Percentiles rank a stretch among this genome's conserved stretches.
phyloP scores from a whole-genome alignment of 306 rosid genomes.

The Pyrus pyrifolia region DNA sequence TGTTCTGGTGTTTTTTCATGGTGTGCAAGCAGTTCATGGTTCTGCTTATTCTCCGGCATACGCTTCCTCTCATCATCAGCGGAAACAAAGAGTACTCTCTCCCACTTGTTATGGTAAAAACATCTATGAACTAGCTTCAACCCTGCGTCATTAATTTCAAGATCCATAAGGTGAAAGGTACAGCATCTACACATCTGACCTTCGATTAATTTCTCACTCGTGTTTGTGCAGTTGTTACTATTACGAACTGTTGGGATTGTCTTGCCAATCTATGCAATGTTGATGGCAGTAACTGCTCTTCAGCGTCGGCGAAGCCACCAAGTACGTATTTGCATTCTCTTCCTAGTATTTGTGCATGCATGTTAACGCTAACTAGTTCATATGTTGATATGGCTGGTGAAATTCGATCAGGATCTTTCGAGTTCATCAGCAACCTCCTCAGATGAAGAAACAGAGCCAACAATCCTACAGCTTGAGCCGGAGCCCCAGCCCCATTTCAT shows the following conservation, averaged over 20 bases:
- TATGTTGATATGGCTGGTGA: neutral
- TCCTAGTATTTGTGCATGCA: neutral
- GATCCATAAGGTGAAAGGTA: neutral
- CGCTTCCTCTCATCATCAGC: slow-evolving; percentile 57
- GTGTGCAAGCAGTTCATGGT: slow-evolving; percentile 65
- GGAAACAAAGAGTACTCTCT: slow-evolving; percentile 44
- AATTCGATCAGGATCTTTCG: slow-evolving; percentile 41
- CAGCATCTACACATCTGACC: neutral
- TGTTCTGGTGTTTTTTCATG: neutral
- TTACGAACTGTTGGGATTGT: slow-evolving; percentile 58
- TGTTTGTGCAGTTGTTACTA: slow-evolving; percentile 43
- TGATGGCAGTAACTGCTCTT: slow-evolving; percentile 46
- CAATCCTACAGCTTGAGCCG: slow-evolving; percentile 34
- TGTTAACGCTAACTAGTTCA: neutral
- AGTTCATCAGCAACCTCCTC: slow-evolving; percentile 34
- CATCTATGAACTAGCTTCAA: neutral
- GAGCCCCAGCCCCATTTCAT: slow-evolving; percentile 47
- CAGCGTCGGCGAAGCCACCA: slow-evolving; percentile 51
- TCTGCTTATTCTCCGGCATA: slow-evolving; percentile 66
- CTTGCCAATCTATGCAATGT: slow-evolving; percentile 56
- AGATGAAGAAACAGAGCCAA: slow-evolving; percentile 40
- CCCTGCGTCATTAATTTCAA: neutral
- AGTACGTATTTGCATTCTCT: slow-evolving; percentile 21
- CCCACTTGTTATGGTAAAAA: slow-evolving; percentile 61
- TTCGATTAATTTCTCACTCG: neutral